phyloP scores from a whole-genome alignment of 768 basidiomycete species.

The Leccinum disarticulatum region DNA sequence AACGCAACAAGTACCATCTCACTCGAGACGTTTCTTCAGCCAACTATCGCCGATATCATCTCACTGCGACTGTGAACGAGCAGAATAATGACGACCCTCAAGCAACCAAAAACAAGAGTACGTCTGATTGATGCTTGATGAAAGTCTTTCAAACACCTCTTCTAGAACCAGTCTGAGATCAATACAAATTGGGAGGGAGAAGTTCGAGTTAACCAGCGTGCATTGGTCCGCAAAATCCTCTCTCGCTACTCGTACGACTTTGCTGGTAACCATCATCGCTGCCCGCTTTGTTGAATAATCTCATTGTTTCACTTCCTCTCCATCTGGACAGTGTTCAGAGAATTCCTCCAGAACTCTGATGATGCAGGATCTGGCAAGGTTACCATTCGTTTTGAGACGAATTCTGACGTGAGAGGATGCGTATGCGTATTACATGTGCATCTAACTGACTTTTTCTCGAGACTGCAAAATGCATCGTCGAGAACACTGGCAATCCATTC shows the following conservation, averaged over 20 bases:
- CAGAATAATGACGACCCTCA: too few species aligned
- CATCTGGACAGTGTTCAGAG: slow-evolving; percentile 59
- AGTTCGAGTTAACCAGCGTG: background rate
- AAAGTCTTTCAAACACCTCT: background rate
- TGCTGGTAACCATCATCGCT: background rate
- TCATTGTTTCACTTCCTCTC: background rate
- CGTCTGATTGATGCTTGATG: background rate
- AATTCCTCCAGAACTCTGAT: background rate
- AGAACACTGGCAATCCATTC: slow-evolving; percentile 69
- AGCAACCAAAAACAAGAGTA: background rate
- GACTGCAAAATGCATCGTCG: background rate
- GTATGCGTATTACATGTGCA: background rate
- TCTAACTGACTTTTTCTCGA: background rate
- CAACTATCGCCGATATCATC: background rate
- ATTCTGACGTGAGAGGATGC: slow-evolving; percentile 38
- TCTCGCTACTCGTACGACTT: background rate
- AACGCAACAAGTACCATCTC: too few species aligned
- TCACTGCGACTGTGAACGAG: too few species aligned
- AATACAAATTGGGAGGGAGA: background rate
- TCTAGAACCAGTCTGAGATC: background rate
- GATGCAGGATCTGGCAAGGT: slow-evolving; percentile 54
- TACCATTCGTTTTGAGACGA: slow-evolving; percentile 74
- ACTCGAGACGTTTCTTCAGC: too few species aligned
- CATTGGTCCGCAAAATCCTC: background rate
- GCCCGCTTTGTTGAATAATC: background rate